Evolutionary conservation across 140 eudicot genomes (phyloP).

Genomic region (Bidens hawaiensis): DNA sequence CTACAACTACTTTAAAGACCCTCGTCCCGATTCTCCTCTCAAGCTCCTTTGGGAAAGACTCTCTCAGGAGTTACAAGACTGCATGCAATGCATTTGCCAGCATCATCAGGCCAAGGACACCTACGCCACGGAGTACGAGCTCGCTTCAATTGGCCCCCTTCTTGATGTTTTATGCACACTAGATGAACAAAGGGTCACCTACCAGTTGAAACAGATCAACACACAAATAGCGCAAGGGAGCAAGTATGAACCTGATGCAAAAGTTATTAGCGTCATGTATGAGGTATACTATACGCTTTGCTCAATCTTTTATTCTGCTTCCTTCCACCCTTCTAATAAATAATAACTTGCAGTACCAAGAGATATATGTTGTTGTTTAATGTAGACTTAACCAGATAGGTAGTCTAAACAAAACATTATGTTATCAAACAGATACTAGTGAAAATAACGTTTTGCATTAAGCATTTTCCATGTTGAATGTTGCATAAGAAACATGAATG

Average conservation of each 20-base stretch:
- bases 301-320: not conserved
- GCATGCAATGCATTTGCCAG: constrained; percentile 83
- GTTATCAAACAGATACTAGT: not conserved
- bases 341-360: not conserved
- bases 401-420: not conserved
- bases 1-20: constrained; percentile 69
- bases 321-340: too few relatives aligned
- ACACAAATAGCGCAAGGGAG: constrained; percentile 37
- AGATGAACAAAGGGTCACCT: constrained; percentile 78
- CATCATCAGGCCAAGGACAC: constrained; percentile 91
- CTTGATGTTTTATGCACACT: constrained; percentile 60
- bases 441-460: not conserved
- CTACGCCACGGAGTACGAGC: constrained; percentile 67
- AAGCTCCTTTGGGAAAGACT: constrained; percentile 70
- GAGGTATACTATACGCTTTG: too few relatives aligned
- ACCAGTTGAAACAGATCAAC: constrained; percentile 63
- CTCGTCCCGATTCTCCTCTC: constrained; percentile 65
- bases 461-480: too few relatives aligned
- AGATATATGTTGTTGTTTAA: not conserved
- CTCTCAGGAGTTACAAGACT: constrained; percentile 62
- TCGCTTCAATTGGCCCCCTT: constrained; percentile 64
- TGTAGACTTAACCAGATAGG: not conserved
- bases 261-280: constrained; percentile 73
- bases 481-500: too few relatives aligned
- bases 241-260: constrained; percentile 46